Base-by-base conservation (phyloP, 2,329 filamentous ascomycete species). In the Fusarium sp. region DNA sequence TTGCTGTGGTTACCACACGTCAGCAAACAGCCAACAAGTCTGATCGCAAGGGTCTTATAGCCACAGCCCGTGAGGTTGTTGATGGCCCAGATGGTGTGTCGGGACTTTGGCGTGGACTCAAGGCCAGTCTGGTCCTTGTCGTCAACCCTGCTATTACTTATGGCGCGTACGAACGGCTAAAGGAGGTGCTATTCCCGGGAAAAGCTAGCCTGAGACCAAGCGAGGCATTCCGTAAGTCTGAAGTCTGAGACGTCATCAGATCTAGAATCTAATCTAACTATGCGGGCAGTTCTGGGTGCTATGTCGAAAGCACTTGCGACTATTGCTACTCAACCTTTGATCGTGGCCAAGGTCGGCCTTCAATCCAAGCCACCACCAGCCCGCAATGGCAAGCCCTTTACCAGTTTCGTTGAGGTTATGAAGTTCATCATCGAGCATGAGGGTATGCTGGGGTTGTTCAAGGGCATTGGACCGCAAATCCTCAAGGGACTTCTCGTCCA, bases 111-210 rank as follows among this genome's bases (percentile, higher is more conserved):
- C 91, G 95, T 80, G 96, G 96, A 11, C 82, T 99, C 73, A 98
- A 98, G 83, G 96, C 96, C 57, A 98, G 94, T 79, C 86, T 99
- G 78, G 95, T 99, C 30, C 86, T 99, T 62, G 95, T 98, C 13
- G 89, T 98, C 65, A 99, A 99, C 79, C 96, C 96, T 13, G 93
- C 94, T 48, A 99, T 99, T 79, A 99, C 96, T 48, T 99, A 99
- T 75, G 96, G 96, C 55, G 94, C 94, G 56, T 99, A 98, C 77
- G 94, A 99, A 83, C 89, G 94, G 72, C 83, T 98, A 71, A 92
- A 92, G 81, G 90, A 91, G 37, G 74, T 88, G 12, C 74, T 98
- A 26, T 98, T 93, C 79, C 91, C 93, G 0, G 91, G 90, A 28
- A 94, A 92, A 82, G 83, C 85, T 31, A 92, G 85, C 67, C 81